Evolutionary conservation across 495 filamentous ascomycete species (phyloP).

Genomic region (Tuber calosporum): DNA sequence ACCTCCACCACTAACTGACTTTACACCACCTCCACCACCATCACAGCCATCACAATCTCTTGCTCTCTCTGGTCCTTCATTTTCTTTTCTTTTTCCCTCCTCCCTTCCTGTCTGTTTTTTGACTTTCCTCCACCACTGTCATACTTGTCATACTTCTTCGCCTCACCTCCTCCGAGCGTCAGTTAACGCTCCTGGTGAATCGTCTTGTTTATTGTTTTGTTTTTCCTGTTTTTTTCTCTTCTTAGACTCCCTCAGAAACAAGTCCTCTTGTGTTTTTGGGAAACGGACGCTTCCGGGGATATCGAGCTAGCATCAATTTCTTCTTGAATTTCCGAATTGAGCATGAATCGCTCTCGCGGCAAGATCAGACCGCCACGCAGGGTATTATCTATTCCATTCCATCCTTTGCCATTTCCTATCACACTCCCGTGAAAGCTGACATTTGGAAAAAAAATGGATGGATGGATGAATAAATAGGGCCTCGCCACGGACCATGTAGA

Average conservation of each 20-base stretch:
- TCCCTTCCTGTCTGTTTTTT: neutral
- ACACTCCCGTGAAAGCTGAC: neutral
- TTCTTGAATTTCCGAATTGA: neutral
- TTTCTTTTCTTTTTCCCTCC: neutral
- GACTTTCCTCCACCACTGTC: neutral
- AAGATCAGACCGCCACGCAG: conserved; percentile 66
- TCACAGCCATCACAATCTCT: neutral
- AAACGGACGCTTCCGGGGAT: neutral
- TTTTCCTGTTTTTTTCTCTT: neutral
- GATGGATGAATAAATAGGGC: conserved; percentile 48
- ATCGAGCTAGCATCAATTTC: neutral
- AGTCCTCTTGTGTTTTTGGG: neutral
- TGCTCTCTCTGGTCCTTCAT: neutral
- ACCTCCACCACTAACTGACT: neutral
- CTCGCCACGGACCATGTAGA: conserved; percentile 55
- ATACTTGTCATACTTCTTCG: neutral
- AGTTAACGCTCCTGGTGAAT: neutral
- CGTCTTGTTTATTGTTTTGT: neutral
- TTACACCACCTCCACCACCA: neutral
- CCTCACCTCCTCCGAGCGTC: neutral
- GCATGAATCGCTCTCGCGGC: conserved; percentile 44
- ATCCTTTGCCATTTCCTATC: conserved; percentile 7
- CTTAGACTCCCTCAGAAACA: neutral
- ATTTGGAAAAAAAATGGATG: neutral
- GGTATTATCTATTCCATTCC: conserved; percentile 48